A percentile compares a stretch with the other conserved stretches of the same genome.
Evolutionary conservation across 228 moss, liverwort and hornwort species (phyloP).

Genomic region (Sphagnum magellanicum): DNA sequence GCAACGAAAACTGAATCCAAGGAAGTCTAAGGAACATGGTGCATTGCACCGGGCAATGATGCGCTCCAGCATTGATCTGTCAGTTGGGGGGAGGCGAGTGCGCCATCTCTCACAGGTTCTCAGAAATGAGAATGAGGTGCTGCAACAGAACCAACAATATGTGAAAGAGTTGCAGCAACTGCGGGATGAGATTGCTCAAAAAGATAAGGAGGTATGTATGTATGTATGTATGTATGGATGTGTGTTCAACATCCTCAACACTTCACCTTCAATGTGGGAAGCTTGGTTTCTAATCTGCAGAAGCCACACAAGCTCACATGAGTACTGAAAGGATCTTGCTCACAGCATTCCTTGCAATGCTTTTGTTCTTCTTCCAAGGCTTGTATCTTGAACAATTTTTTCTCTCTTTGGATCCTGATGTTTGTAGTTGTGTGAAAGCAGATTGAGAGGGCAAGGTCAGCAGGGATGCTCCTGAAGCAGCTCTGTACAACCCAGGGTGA

Average conservation of each 20-base stretch:
- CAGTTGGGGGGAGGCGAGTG: slow-evolving; percentile 43
- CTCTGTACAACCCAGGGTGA: slow-evolving; percentile 47
- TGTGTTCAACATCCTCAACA: too few species aligned
- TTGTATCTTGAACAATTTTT: too few species aligned
- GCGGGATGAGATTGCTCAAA: slow-evolving; percentile 13
- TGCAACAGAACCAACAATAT: slow-evolving; percentile 35
- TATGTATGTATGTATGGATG: not conserved
- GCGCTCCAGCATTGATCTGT: slow-evolving; percentile 38
- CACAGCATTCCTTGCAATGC: too few species aligned
- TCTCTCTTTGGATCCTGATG: too few species aligned
- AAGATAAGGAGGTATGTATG: slow-evolving; percentile 31
- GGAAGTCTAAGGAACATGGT: slow-evolving; percentile 8
- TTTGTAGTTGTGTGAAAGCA: not conserved
- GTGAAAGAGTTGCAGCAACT: slow-evolving; percentile 30
- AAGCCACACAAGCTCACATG: too few species aligned
- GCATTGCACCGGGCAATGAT: slow-evolving; percentile 2
- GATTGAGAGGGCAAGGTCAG: slow-evolving; percentile 43
- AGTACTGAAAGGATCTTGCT: too few species aligned
- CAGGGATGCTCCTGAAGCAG: slow-evolving; percentile 51
- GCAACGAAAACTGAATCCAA: slow-evolving; percentile 9
- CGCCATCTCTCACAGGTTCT: slow-evolving; percentile 57
- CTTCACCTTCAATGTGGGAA: too few species aligned
- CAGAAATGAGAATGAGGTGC: slow-evolving; percentile 39
- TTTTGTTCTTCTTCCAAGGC: too few species aligned
- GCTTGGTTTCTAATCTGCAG: too few species aligned